These are phyloP conservation scores for Penicillium verrucosum DNA, from an alignment of 2,329 filamentous ascomycete genomes.

Conservation along the genomic window DNA sequence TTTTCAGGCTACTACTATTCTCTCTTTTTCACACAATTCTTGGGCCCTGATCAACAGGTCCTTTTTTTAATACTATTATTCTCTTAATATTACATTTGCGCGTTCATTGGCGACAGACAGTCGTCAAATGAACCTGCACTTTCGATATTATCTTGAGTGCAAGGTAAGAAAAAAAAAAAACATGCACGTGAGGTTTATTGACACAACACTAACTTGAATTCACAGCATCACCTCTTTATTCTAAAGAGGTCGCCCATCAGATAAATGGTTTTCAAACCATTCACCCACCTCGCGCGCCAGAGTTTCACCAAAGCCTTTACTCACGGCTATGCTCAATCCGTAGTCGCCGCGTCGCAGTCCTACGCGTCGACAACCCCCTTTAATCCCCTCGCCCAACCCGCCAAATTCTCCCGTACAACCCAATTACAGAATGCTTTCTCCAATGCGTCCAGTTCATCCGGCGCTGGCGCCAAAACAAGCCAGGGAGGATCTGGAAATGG, in stretches of 20 bases:
- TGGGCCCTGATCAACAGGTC: slow-evolving; percentile 6
- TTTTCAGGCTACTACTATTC: slow-evolving; percentile 12
- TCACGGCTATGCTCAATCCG: slow-evolving; percentile 96
- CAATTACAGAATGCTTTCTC: slow-evolving; percentile 73
- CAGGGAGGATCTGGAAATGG: slow-evolving; percentile 53
- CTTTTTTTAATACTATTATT: slow-evolving; percentile 8
- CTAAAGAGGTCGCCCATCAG: slow-evolving; percentile 64
- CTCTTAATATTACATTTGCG: slow-evolving; percentile 48
- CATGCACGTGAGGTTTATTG: not conserved
- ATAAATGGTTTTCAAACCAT: slow-evolving; percentile 83
- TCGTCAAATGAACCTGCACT: slow-evolving; percentile 99
- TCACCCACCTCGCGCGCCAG: slow-evolving; percentile 86
- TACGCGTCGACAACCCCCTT: slow-evolving; percentile 65
- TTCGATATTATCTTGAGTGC: slow-evolving; percentile 57
- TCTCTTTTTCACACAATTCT: not conserved
- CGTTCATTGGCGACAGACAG: slow-evolving; percentile 78
- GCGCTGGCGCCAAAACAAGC: slow-evolving; percentile 55
- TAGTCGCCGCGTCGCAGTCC: slow-evolving; percentile 92
- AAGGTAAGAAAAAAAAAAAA: slow-evolving; percentile 52
- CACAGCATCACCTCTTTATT: slow-evolving; percentile 53
- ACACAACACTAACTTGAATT: not conserved
- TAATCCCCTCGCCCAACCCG: slow-evolving; percentile 52
- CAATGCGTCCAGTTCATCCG: slow-evolving; percentile 55
- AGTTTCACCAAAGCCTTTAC: slow-evolving; percentile 95
- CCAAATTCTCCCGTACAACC: slow-evolving; percentile 53